Base-by-base conservation (phyloP, 192 early-diverging fungal species). In the Coemansia sp. region DNA sequence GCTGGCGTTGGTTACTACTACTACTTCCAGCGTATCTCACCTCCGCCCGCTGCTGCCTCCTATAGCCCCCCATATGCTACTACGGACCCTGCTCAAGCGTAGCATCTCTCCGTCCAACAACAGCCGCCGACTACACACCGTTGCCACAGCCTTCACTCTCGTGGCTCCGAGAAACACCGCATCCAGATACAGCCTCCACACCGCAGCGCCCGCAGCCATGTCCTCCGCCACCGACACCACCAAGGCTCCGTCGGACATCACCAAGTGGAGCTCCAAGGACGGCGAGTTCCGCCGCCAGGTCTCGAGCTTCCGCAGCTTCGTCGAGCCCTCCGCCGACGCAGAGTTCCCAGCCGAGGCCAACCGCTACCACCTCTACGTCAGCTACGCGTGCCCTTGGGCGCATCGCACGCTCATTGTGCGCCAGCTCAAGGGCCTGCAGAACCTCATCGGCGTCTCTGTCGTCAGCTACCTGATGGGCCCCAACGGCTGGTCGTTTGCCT, bases 321-420 rank as follows among this genome's bases (percentile, higher is more conserved):
- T 92, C 37, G 59, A 62, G 14, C 53, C 72, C 22, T 62, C 72
- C 25, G 78, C 83, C 3, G 64, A 58, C 18, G 81, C 88, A 17
- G 58, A 60, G 44, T 97, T 93, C 61, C 55, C 76, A 9, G 79
- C 92, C 36, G 93, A 93, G 58, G 56, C 76, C 13, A 78, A 76
- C 29, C 83, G 93, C 50, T 95, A 95, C 81, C 87, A 90, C 41
- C 74, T 92, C 18, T 90, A 87, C 50, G 76, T 93, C 51, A 77
- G 70, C 41, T 71, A 67, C 49, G 85, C 81, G 9, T 86, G 85
- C 46, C 84, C 84, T 27, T 86, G 82, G 82, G 95, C 95, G 7
- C 91, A 95, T 66, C 83, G 94, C 48, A 86, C 91, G 9, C 64
- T 88, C 17, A 83, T 95, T 37, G 91, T 92, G 8, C 84, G 92